Evolutionary conservation across 1,284 basidiomycete species (phyloP).

Genomic region (Ganoderma lucidum): DNA sequence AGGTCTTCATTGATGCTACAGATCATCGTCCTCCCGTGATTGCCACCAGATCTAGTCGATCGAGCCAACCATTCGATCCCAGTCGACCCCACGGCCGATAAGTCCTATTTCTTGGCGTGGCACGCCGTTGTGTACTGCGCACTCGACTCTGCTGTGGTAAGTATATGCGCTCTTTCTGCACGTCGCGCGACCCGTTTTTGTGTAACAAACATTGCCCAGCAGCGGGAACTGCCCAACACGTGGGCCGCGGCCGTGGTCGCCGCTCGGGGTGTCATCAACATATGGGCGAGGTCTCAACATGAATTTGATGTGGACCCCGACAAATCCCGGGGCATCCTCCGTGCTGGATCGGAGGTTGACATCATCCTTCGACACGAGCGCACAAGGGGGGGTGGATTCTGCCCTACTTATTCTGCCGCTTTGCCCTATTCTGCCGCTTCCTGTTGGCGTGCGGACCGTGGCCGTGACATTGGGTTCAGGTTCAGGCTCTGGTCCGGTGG

Average conservation of each 20-base stretch:
- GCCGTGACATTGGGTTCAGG: neutral
- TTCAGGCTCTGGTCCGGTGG: constrained; percentile 1
- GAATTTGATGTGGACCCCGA: constrained; percentile 2
- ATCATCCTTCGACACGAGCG: constrained; percentile 26
- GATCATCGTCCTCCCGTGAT: constrained; percentile 5
- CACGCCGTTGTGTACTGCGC: neutral
- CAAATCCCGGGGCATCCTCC: constrained; percentile 16
- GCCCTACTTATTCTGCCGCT: no score
- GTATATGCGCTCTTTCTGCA: neutral
- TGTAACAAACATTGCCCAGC: neutral
- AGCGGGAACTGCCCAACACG: neutral
- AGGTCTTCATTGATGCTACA: neutral
- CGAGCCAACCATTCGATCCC: neutral
- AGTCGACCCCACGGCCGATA: neutral
- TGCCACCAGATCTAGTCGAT: constrained; percentile 4
- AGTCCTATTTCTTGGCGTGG: neutral
- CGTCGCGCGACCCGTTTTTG: neutral
- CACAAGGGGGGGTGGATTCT: neutral
- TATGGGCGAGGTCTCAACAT: neutral
- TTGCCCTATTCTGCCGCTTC: constrained; percentile 12
- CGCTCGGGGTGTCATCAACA: neutral
- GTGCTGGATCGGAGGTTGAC: constrained; percentile 35
- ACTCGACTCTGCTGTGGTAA: neutral
- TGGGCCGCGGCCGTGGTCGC: neutral
- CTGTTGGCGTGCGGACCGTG: constrained; percentile 7